Percentiles rank a stretch among this genome's conserved stretches.
Conservation (phyloP, 1,139 yeast species). For the Yamadazyma membranifaciens region DNA sequence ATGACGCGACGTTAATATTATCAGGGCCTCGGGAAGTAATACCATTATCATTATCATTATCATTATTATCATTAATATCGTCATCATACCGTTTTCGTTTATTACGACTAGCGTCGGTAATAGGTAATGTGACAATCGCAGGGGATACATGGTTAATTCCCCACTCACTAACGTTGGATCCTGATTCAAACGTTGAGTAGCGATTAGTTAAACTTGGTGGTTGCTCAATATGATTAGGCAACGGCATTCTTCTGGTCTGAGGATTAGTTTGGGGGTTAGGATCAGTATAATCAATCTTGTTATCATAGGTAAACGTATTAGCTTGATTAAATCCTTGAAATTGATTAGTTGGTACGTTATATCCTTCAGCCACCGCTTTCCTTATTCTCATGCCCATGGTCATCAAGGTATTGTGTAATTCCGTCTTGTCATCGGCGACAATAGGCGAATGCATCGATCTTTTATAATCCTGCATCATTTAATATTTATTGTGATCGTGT, state of each 20-base stretch:
- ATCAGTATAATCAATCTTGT: conserved; percentile 5
- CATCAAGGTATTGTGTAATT: conserved; percentile 28
- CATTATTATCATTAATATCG: conserved; percentile 5
- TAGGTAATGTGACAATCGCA: conserved; percentile 4
- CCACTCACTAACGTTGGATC: conserved; percentile 14
- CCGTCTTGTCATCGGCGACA: conserved; percentile 3
- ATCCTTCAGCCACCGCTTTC: conserved; percentile 65
- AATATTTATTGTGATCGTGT: not conserved
- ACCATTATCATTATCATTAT: not conserved
- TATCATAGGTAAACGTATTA: conserved; percentile 4
- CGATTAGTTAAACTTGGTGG: conserved; percentile 40
- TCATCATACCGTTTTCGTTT: conserved; percentile 44
- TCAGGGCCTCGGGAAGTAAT: not conserved
- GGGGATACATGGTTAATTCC: not conserved
- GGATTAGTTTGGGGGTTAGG: conserved; percentile 9
- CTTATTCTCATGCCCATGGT: conserved; percentile 71
- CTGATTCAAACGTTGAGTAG: conserved; percentile 42
- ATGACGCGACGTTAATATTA: not conserved
- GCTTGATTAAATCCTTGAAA: conserved; percentile 8
- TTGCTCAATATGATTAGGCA: conserved; percentile 43
- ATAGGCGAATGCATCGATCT: conserved; percentile 3
- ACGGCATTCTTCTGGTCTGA: conserved; percentile 41
- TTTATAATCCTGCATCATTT: conserved; percentile 4
- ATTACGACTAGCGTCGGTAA: conserved; percentile 2
- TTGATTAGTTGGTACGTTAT: conserved; percentile 22